Evolutionary conservation across 2,329 filamentous ascomycete species (phyloP), one percentile per base, ranked within the genome.

Genomic region (Colletotrichum cordylinicola): DNA sequence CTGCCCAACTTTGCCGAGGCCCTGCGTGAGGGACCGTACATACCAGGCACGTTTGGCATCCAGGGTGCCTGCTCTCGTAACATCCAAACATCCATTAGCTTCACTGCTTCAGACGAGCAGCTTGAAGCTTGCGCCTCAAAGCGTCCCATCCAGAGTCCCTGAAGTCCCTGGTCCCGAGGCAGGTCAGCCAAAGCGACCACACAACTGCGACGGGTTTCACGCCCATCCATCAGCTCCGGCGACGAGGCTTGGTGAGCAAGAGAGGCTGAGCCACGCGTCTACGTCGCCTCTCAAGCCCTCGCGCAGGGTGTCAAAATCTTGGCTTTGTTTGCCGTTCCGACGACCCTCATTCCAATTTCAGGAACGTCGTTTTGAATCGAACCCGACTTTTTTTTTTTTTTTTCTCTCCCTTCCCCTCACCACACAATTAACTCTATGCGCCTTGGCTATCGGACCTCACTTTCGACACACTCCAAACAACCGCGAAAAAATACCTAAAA

Each of bases 191-290:
- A 52, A 52, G 43, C 43, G 12, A 52, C n/a, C 43, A 13, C n/a
- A 52, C 43, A 55, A 56, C 48, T 66, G 37, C 37, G 52, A 58
- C 66, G 33, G 52, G 21, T 68, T 68, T 43, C 66, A 58, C 27
- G n/a, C 65, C 52, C 21, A 18, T 68, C 31, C 52, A n/a, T 67
- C 70, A 69, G 74, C 70, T 69, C 56, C 35, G 48, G 55, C 66
- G 33, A 62, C 71, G 62, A 76, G 74, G 72, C 74, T 76, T 75
- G 72, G 43, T 52, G 74, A 24, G 24, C 24, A 24, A 67, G 29
- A 29, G 52, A 62, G 66, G 33, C 74, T 76, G 48, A 76, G 74
- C 74, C 74, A 75, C 71, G 31, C 58, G 66, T 76, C 61, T 67
- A 71, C 74, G 62, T 66, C 24, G 62, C 37, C 62, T 66, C 39